A percentile compares a stretch with the other conserved stretches of the same genome.
Evolutionary conservation across 306 rosid genomes (phyloP).

Genomic region (Chamaecrista fasciculata): DNA sequence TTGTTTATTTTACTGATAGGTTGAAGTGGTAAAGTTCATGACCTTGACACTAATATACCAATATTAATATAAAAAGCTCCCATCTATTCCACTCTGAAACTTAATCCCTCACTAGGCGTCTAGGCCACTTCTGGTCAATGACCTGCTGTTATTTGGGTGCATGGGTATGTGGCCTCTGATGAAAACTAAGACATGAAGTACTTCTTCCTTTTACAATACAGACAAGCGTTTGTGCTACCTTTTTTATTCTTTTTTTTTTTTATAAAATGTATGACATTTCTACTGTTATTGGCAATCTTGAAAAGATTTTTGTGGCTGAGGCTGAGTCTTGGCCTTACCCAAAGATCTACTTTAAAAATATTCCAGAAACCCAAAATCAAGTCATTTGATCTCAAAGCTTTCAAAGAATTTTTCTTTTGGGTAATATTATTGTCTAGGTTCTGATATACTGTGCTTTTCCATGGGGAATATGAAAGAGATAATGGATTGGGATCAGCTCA

Average conservation of each 20-base stretch:
- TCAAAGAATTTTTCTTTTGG: neutral
- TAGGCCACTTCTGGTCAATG: neutral
- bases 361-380: neutral
- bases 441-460: neutral
- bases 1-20: conserved; percentile 1
- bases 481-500: too few relatives aligned
- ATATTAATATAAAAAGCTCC: neutral
- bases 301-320: neutral
- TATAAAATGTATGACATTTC: neutral
- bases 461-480: too few relatives aligned
- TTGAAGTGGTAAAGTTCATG: neutral
- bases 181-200: neutral
- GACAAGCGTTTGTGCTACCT: neutral
- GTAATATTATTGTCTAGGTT: neutral
- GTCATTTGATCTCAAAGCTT: neutral
- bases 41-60: neutral
- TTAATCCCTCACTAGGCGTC: neutral
- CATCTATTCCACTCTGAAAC: neutral
- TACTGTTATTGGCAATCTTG: neutral
- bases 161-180: neutral
- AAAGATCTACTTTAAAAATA: neutral
- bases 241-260: neutral
- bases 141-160: neutral
- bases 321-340: neutral
- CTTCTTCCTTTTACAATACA: too few relatives aligned